phyloP scores from a whole-genome alignment of 2,329 filamentous ascomycete genomes.

The Cladosporium sp. region DNA sequence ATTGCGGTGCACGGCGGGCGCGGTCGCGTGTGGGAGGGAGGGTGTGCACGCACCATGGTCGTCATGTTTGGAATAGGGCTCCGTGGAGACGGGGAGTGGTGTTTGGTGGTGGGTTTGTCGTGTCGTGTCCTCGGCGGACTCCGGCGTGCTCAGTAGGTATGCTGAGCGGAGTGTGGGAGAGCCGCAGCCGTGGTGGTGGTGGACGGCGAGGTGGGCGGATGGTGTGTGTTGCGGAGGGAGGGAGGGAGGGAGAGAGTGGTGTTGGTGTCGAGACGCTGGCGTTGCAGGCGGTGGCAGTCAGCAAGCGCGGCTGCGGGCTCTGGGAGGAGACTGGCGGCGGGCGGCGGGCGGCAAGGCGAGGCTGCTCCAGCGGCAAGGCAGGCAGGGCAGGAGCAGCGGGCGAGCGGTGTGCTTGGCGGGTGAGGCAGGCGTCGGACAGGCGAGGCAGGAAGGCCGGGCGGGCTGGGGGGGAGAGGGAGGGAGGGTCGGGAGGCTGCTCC shows the following conservation, averaged over 20 bases:
- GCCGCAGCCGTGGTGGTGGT: not conserved
- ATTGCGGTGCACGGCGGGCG: not conserved
- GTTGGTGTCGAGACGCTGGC: not conserved
- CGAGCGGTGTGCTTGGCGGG: not conserved
- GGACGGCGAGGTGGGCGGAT: not conserved
- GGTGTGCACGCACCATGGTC: conserved; percentile 51
- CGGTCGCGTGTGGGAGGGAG: conserved; percentile 24
- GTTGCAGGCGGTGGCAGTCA: not conserved
- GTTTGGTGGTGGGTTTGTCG: not conserved
- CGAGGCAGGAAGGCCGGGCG: too few relatives aligned
- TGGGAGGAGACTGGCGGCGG: conserved; percentile 6
- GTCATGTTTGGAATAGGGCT: conserved; percentile 45
- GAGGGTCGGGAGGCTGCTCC: not conserved
- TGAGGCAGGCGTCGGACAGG: not conserved
- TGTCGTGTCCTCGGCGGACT: not conserved
- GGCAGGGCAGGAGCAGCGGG: not conserved
- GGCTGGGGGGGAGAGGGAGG: not conserved
- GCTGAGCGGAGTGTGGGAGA: conserved; percentile 3
- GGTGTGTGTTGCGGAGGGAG: not conserved
- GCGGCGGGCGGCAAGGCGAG: not conserved
- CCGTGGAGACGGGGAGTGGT: conserved; percentile 21
- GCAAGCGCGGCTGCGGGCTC: conserved; percentile 6
- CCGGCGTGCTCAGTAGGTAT: conserved; percentile 10
- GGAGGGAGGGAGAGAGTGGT: not conserved
- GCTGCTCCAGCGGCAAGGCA: not conserved